Conservation (phyloP, 2,329 filamentous ascomycete species). For the Fusarium fujikuroi region DNA sequence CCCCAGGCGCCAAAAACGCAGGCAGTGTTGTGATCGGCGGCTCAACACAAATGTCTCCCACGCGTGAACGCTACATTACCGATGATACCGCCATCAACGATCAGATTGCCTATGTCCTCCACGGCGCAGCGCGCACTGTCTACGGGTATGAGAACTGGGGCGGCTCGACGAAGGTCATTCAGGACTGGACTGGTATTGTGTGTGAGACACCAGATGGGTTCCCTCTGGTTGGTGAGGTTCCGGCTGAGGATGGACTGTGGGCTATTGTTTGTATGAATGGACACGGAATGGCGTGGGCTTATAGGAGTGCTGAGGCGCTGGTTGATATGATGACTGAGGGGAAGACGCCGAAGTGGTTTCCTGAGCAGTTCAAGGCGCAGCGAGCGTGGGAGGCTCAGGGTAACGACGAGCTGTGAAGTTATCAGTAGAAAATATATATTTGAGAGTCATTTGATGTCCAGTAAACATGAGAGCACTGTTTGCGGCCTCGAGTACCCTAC, state of each 20-base stretch:
- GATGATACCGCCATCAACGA: constrained; percentile 23
- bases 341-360: constrained; percentile 26
- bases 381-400: constrained; percentile 15
- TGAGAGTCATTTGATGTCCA: background rate
- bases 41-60: constrained; percentile 22
- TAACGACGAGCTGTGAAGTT: background rate
- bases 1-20: constrained; percentile 2
- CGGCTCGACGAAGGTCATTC: constrained; percentile 11
- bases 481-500: background rate
- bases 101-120: constrained; percentile 5
- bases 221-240: constrained; percentile 14
- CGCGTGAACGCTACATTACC: background rate
- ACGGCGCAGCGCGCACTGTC: constrained; percentile 13
- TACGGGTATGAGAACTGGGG: constrained; percentile 25
- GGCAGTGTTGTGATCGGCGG: constrained; percentile 19
- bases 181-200: constrained; percentile 23
- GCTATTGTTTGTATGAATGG: constrained; percentile 30
- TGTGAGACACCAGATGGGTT: constrained; percentile 22
- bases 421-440: background rate
- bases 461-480: background rate
- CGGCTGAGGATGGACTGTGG: constrained; percentile 24
- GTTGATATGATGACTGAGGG: constrained; percentile 30
- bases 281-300: constrained; percentile 26
- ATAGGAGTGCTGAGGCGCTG: constrained; percentile 24
- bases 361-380: constrained; percentile 19